Percentiles rank a stretch among this genome's conserved stretches.
phyloP scores from a whole-genome alignment of 139 green algal species.

The Tetraselmis striata region DNA sequence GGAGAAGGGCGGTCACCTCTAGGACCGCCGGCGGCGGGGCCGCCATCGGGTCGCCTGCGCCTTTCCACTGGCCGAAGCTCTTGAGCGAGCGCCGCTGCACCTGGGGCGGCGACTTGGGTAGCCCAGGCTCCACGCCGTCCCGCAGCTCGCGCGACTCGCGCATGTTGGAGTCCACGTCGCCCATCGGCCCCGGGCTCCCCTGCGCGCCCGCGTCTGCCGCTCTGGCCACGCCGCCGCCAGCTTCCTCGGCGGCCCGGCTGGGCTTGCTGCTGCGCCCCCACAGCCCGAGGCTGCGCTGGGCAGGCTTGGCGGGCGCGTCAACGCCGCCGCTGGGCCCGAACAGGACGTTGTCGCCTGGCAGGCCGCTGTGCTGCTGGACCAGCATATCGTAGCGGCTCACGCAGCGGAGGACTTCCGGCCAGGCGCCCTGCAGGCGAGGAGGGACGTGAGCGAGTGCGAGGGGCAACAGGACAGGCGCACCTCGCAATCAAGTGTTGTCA shows the following conservation, averaged over 20 bases:
- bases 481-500: constrained; percentile 68
- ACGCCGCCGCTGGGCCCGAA: constrained; percentile 40
- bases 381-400: constrained; percentile 91
- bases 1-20: background rate
- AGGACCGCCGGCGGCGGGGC: background rate
- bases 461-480: too few species aligned
- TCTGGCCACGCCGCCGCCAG: too few species aligned
- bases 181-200: background rate
- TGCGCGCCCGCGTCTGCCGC: background rate
- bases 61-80: background rate
- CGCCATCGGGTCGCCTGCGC: background rate
- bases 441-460: too few species aligned
- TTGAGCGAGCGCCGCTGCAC: background rate
- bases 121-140: background rate
- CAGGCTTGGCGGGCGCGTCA: background rate
- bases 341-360: constrained; percentile 73
- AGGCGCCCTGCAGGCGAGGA: constrained; percentile 57
- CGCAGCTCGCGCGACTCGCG: background rate
- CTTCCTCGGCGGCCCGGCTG: too few species aligned
- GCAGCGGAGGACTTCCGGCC: constrained; percentile 86
- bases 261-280: background rate
- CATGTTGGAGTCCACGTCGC: background rate
- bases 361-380: constrained; percentile 74
- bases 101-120: background rate
- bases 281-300: background rate